These are phyloP conservation scores for Beauveria australis DNA, from an alignment of 2,329 filamentous ascomycete genomes.

Conservation along the genomic window DNA sequence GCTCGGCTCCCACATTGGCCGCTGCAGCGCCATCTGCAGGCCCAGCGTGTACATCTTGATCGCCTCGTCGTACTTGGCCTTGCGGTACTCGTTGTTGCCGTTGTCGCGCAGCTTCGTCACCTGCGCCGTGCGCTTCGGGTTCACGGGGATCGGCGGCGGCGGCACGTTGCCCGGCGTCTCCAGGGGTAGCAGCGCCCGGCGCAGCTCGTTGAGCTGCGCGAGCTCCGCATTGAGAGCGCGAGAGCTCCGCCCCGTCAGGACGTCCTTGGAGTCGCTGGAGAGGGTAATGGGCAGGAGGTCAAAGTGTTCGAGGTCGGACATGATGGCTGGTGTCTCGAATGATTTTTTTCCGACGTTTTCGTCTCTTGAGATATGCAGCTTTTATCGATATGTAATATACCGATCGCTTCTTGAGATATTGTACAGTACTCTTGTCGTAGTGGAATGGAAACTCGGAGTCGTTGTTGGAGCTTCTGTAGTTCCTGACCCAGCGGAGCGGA, in stretches of 20 bases:
- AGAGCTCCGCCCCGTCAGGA: conserved; percentile 42
- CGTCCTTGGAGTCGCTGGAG: conserved; percentile 71
- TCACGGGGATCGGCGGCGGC: conserved; percentile 80
- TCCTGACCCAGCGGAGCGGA: not conserved
- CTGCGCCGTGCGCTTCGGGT: conserved; percentile 82
- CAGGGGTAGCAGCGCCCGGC: conserved; percentile 28
- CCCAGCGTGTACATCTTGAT: conserved; percentile 77
- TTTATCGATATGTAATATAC: not conserved
- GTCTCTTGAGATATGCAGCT: not conserved
- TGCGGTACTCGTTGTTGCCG: conserved; percentile 77
- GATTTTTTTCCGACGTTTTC: not conserved
- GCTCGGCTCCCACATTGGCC: conserved; percentile 82
- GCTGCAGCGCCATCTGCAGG: conserved; percentile 75
- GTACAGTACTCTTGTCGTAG: not conserved
- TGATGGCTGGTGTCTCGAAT: conserved; percentile 20
- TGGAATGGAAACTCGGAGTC: not conserved
- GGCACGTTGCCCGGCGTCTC: conserved; percentile 58
- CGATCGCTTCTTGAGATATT: not conserved
- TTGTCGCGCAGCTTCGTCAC: conserved; percentile 86
- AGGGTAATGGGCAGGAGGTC: conserved; percentile 73
- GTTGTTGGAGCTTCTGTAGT: not conserved
- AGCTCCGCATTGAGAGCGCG: conserved; percentile 57
- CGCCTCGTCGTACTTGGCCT: conserved; percentile 65
- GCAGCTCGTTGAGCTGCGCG: conserved; percentile 10
- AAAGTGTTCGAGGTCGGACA: conserved; percentile 64